Conservation (phyloP, 805 yeast species). For the Ogataea nakhonphanomensis region DNA sequence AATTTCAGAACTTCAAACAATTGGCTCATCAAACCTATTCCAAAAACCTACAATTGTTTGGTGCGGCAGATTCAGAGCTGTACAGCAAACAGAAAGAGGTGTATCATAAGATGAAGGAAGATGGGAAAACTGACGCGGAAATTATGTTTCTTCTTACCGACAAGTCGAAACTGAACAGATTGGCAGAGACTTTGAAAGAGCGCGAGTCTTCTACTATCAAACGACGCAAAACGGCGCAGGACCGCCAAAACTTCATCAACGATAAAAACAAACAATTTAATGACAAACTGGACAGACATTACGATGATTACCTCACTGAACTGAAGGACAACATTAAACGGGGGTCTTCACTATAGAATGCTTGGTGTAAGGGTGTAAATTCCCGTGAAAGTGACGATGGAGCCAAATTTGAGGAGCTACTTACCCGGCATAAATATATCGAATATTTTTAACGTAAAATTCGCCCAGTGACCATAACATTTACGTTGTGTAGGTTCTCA, state of each 20-base stretch:
- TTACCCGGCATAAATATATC: slow-evolving; percentile 4
- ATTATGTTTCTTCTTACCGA: slow-evolving; percentile 34
- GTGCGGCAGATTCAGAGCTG: slow-evolving; percentile 33
- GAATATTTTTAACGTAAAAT: slow-evolving; percentile 4
- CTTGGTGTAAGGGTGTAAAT: background rate
- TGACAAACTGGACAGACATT: slow-evolving; percentile 59
- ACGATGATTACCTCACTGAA: slow-evolving; percentile 35
- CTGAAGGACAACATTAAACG: slow-evolving; percentile 24
- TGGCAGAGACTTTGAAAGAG: slow-evolving; percentile 35
- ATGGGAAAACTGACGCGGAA: slow-evolving; percentile 26
- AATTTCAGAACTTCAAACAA: slow-evolving; percentile 47
- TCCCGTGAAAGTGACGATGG: background rate
- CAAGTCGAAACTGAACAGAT: slow-evolving; percentile 28
- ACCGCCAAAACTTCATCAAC: slow-evolving; percentile 48
- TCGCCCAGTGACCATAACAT: slow-evolving; percentile 4
- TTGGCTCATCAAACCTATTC: slow-evolving; percentile 60
- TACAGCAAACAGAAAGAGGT: slow-evolving; percentile 39
- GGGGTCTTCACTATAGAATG: slow-evolving; percentile 17
- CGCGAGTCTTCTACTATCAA: slow-evolving; percentile 36
- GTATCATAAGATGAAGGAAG: slow-evolving; percentile 18
- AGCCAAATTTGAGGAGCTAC: too few relatives aligned
- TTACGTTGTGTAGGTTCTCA: slow-evolving; percentile 2
- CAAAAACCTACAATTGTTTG: slow-evolving; percentile 44
- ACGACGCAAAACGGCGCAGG: slow-evolving; percentile 32
- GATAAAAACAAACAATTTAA: slow-evolving; percentile 74